Evolutionary conservation across 1,139 yeast genomes (phyloP), one percentile per base, ranked within the genome.

Genomic region (Candida sp.): DNA sequence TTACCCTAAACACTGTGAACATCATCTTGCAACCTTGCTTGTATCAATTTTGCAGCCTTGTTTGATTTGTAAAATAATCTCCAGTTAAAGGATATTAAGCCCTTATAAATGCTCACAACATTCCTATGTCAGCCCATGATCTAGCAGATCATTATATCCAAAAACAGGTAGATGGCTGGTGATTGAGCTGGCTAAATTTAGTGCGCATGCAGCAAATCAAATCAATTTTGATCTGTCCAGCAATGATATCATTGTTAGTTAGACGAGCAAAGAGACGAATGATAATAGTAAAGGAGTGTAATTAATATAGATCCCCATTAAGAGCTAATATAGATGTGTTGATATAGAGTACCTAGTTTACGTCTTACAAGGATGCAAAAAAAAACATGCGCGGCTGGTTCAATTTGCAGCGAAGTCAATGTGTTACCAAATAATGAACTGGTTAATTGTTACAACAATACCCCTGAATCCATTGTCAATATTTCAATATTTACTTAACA

Each of bases 1-100:
- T 43, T 33, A 63, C 54, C 45, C 79, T 56, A 47, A 72, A 70
- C 34, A 68, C 44, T 43, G 60, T 66, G 44, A 66, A 68, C 63
- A 68, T 64, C 47, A 44, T 49, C 29, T 25, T 25, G 29, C 29
- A 25, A 25, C 29, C 11, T 11, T 11, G 29, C 11, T 25, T 25
- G 11, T 12, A 12, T 30, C 21, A 33, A 21, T 25, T 25, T 15
- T 15, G 12, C 8, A 8, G 22, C n/a, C 11, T 21, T 27, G 30
- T 21, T 21, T 35, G 8, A n/a, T 15, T 15, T 25, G 29, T 25
- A 11, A 7, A 25, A 25, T 11, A 25, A 25, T 25, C 29, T 25
- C 11, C 29, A 25, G 11, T 25, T 25, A 15, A 15, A 15, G 29
- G 29, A 25, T 8, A 25, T 25, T 7, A 25, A 25, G 29, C 29